Evolutionary conservation across 108 stramenopile genomes (phyloP), one percentile per base, ranked within the genome.

Genomic region (Cyclotella baltica): DNA sequence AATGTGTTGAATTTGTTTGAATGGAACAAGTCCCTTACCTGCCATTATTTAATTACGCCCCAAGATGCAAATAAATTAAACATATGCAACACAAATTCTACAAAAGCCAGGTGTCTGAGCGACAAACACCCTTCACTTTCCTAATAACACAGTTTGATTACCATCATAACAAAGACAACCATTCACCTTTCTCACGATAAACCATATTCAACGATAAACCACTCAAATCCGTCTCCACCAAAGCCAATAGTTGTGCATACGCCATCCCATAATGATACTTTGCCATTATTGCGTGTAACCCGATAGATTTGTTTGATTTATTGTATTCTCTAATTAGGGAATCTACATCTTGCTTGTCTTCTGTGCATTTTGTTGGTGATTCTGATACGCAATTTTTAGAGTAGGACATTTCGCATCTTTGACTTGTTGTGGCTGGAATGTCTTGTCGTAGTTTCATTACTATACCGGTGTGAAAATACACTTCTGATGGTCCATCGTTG

Each of bases 391-490:
- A 70, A 47, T 47, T 52, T 4, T 70, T 75, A 5, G 75, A 67
- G 47, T 78, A 81, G 8, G 65, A 72, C 18, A 81, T 28, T 73
- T 81, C 76, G 51, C 80, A 81, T 36, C 70, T 37, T 53, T 71
- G 70, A 36, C 55, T 59, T 4, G 70, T 62, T 23, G 30, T 25
- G 22, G 67, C n/a, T 13, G 48, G 46, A n/a, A 71, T 59, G 29
- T 83, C 58, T 58, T 76, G 62, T 13, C 63, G 46, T 36, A 91
- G 37, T 37, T 91, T 80, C 65, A 91, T 61, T 4, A 67, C 78
- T 20, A 91, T 91, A 13, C 90, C 90, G 3, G 78, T 78, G 62
- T 91, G 90, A 27, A 85, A 84, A 69, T 88, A 91, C 15, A 86
- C 56, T 65, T 89, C 87, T 20, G 75, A 79, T 2, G 77, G 2